Evolutionary conservation across 2,329 filamentous ascomycete species (phyloP).

Genomic region (Colletotrichum sp.): DNA sequence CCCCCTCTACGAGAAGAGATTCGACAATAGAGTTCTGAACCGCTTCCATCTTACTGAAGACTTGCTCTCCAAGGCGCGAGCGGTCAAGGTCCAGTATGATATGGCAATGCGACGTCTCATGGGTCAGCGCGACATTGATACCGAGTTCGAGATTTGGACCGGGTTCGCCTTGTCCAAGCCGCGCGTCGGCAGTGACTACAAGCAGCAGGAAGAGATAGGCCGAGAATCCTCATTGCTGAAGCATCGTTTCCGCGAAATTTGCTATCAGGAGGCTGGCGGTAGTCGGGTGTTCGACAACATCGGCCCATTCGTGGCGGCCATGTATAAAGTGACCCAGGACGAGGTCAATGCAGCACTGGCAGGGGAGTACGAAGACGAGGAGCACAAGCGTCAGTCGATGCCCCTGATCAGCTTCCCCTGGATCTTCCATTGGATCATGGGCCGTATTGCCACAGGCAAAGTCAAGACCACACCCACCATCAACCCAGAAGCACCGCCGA

Average conservation of each 20-base stretch:
- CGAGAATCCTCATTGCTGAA: conserved; percentile 70
- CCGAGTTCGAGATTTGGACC: conserved; percentile 92
- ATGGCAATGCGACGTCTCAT: conserved; percentile 77
- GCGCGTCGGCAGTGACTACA: conserved; percentile 77
- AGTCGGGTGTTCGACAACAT: conserved; percentile 63
- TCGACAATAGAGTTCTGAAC: conserved; percentile 76
- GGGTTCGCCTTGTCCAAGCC: conserved; percentile 82
- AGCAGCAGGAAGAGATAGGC: conserved; percentile 83
- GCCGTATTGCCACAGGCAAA: conserved; percentile 62
- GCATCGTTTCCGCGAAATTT: conserved; percentile 70
- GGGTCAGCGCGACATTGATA: conserved; percentile 81
- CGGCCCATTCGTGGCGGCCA: conserved; percentile 79
- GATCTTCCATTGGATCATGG: conserved; percentile 79
- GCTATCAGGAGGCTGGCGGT: conserved; percentile 68
- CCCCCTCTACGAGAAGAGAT: conserved; percentile 73
- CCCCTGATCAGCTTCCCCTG: conserved; percentile 94
- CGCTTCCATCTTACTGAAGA: conserved; percentile 60
- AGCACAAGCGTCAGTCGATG: conserved; percentile 51
- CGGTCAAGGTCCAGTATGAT: conserved; percentile 82
- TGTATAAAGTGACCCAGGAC: conserved; percentile 83
- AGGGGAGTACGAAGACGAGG: conserved; percentile 40
- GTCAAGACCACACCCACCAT: conserved; percentile 3
- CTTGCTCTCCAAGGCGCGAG: conserved; percentile 61
- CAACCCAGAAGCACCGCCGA: background rate
- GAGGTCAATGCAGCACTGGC: conserved; percentile 66